Percentiles rank a stretch among this genome's conserved stretches.
phyloP scores from a whole-genome alignment of 495 filamentous ascomycete species.

The Xylaria castorea region DNA sequence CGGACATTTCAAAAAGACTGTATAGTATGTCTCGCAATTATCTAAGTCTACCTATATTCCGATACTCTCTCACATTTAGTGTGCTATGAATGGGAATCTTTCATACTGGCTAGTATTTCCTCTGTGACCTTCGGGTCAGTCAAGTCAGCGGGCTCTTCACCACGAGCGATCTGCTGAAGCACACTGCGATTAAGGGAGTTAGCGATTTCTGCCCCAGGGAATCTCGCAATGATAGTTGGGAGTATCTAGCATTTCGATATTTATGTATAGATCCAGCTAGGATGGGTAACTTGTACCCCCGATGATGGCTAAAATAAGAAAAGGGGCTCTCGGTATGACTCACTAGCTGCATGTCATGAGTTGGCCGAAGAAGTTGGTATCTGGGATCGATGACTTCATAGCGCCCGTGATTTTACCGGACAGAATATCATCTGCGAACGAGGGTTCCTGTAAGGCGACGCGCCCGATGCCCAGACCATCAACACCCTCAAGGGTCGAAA shows the following conservation, averaged over 20 bases:
- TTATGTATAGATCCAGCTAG: background rate
- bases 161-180: constrained; percentile 55
- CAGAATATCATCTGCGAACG: constrained; percentile 54
- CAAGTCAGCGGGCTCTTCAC: constrained; percentile 59
- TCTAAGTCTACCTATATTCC: background rate
- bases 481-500: constrained; percentile 55
- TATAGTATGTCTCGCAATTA: background rate
- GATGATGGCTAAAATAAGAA: background rate
- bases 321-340: background rate
- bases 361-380: constrained; percentile 17
- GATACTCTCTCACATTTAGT: background rate
- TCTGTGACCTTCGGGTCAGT: constrained; percentile 52
- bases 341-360: background rate
- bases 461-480: constrained; percentile 64
- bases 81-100: background rate
- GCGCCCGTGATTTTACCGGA: constrained; percentile 56
- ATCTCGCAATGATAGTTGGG: background rate
- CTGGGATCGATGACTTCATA: constrained; percentile 38
- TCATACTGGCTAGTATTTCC: constrained; percentile 18
- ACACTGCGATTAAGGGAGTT: background rate
- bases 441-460: constrained; percentile 57
- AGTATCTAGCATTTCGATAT: background rate
- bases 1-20: background rate
- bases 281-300: background rate
- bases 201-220: background rate